Evolutionary conservation across 116 monocot species (phyloP).

Genomic region (Cymodocea nodosa): DNA sequence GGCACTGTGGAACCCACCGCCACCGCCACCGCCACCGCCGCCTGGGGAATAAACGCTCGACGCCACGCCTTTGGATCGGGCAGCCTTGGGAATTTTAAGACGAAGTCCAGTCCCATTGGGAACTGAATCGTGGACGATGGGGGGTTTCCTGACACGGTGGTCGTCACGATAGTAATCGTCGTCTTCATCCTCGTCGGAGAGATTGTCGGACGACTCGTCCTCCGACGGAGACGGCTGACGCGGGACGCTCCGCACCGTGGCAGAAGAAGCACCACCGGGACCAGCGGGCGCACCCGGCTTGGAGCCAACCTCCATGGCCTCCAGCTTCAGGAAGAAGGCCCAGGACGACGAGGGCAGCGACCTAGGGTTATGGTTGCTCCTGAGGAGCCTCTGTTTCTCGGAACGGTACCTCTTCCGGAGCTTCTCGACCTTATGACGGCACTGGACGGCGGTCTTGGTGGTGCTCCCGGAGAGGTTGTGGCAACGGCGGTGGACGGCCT

Average conservation of each 20-base stretch:
- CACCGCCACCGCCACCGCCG: not conserved
- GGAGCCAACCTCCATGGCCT: constrained; percentile 39
- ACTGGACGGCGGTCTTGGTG: constrained; percentile 71
- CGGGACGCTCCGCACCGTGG: constrained; percentile 2
- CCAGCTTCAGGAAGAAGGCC: constrained; percentile 49
- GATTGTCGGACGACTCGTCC: not conserved
- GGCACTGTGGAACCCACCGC: not conserved
- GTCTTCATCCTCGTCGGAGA: not conserved
- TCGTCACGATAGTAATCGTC: not conserved
- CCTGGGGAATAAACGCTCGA: not conserved
- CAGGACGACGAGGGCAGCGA: constrained; percentile 20
- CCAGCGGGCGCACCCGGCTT: not conserved
- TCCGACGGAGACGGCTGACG: constrained; percentile 2
- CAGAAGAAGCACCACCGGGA: not conserved
- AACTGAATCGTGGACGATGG: not conserved
- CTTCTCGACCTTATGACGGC: constrained; percentile 93
- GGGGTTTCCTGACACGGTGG: not conserved
- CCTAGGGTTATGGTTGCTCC: constrained; percentile 6
- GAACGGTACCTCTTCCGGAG: constrained; percentile 68
- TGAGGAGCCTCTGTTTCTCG: constrained; percentile 30
- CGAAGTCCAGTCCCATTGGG: constrained; percentile 8
- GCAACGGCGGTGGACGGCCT: constrained; percentile 33
- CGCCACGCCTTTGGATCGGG: constrained; percentile 26
- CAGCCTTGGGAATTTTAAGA: constrained; percentile 64
- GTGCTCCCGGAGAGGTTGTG: constrained; percentile 10